Evolutionary conservation across 192 early-diverging fungal species (phyloP).

Genomic region (Phycomyces blakesleeanus): DNA sequence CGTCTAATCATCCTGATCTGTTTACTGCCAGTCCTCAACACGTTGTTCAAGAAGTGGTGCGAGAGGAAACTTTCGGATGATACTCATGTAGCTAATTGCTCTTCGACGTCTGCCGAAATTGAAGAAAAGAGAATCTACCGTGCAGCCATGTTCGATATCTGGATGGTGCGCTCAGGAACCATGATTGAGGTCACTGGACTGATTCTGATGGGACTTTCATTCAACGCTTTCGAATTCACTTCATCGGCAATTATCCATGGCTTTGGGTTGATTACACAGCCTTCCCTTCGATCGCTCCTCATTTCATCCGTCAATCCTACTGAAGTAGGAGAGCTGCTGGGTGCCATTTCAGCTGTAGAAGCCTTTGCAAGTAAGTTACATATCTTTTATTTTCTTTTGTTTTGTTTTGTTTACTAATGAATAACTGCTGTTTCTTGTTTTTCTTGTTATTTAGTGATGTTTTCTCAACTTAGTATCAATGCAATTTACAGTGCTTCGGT

Average conservation of each 20-base stretch:
- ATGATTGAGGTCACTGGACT: slow-evolving; percentile 30
- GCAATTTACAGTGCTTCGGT: slow-evolving; percentile 41
- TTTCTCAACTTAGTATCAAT: slow-evolving; percentile 42
- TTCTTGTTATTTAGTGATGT: slow-evolving; percentile 20
- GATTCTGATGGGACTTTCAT: slow-evolving; percentile 30
- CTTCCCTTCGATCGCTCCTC: slow-evolving; percentile 40
- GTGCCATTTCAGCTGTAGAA: slow-evolving; percentile 44
- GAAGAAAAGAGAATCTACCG: neutral
- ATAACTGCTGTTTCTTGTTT: too few species aligned
- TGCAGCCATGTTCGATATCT: slow-evolving; percentile 35
- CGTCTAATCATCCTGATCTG: slow-evolving; percentile 32
- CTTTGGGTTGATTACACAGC: slow-evolving; percentile 28
- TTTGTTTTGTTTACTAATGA: too few species aligned
- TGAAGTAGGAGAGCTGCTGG: slow-evolving; percentile 46
- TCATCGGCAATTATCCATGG: slow-evolving; percentile 26
- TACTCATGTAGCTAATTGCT: neutral
- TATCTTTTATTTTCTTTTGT: neutral
- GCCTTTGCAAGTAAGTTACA: slow-evolving; percentile 32
- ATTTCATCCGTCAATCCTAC: slow-evolving; percentile 41
- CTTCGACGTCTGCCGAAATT: neutral
- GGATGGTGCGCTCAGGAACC: slow-evolving; percentile 42
- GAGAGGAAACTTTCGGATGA: neutral
- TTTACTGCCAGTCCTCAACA: slow-evolving; percentile 31
- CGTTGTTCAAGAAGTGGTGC: slow-evolving; percentile 24
- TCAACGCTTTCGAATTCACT: slow-evolving; percentile 10